phyloP scores from a whole-genome alignment of 345 rosid species.

The Lepidium africanum region DNA sequence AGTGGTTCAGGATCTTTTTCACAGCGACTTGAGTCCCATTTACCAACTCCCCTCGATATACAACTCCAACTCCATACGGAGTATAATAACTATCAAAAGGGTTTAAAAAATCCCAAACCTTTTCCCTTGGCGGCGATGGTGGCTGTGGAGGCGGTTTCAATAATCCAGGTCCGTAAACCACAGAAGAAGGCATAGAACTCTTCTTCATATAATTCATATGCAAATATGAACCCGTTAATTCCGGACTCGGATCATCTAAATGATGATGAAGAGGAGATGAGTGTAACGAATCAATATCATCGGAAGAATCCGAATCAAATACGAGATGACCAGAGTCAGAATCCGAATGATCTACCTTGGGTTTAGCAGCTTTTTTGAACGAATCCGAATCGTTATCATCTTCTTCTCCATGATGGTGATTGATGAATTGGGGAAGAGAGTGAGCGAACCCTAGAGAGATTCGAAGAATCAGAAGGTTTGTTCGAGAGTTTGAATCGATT shows the following conservation, averaged over 20 bases:
- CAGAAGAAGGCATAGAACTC: slow-evolving; percentile 43
- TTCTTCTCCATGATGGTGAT: slow-evolving; percentile 4
- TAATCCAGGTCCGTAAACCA: slow-evolving; percentile 34
- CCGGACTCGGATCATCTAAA: neutral
- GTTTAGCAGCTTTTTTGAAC: slow-evolving; percentile 8
- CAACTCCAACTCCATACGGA: slow-evolving; percentile 64
- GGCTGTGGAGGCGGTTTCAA: slow-evolving; percentile 62
- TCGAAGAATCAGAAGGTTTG: slow-evolving; percentile 1
- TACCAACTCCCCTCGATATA: slow-evolving; percentile 58
- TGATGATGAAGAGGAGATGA: slow-evolving; percentile 56
- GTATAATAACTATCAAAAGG: slow-evolving; percentile 35
- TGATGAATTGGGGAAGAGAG: slow-evolving; percentile 42
- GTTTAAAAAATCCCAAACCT: slow-evolving; percentile 74
- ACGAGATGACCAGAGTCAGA: slow-evolving; percentile 63
- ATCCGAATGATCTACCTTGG: slow-evolving; percentile 15
- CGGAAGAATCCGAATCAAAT: slow-evolving; percentile 38
- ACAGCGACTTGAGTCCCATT: slow-evolving; percentile 84
- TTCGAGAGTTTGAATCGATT: neutral
- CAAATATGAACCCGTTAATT: slow-evolving; percentile 27
- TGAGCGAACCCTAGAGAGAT: slow-evolving; percentile 19
- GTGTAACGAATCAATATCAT: slow-evolving; percentile 37
- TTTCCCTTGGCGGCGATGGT: slow-evolving; percentile 51
- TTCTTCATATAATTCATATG: slow-evolving; percentile 81
- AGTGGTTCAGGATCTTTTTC: slow-evolving; percentile 80
- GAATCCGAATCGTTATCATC: slow-evolving; percentile 6